Percentiles rank a stretch among this genome's conserved stretches.
Conservation (phyloP, 2,329 filamentous ascomycete genomes). For the Sphaerulina vaccinii region DNA sequence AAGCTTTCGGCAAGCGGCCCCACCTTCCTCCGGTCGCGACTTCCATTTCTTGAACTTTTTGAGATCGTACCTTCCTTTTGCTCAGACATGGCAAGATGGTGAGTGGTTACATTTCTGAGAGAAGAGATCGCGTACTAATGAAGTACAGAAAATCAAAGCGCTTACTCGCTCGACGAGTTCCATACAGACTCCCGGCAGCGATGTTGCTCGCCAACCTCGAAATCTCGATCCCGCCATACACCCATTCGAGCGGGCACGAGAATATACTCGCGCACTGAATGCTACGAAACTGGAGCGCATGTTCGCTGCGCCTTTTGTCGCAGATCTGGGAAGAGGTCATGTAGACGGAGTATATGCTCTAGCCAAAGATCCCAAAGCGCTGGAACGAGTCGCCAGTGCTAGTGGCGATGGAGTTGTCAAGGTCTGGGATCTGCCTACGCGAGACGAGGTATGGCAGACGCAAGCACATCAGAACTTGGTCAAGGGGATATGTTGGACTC, state of each 20-base stretch:
- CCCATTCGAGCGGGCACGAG: conserved; percentile 85
- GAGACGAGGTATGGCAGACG: conserved; percentile 72
- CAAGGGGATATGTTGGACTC: conserved; percentile 86
- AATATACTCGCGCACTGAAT: conserved; percentile 76
- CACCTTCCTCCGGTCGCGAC: conserved; percentile 3
- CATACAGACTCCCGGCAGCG: conserved; percentile 65
- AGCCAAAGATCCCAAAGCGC: conserved; percentile 48
- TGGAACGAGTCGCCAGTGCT: conserved; percentile 65
- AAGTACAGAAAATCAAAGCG: conserved; percentile 59
- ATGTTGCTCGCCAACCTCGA: conserved; percentile 63
- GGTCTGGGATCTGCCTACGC: conserved; percentile 77
- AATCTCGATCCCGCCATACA: conserved; percentile 82
- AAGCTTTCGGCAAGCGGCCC: conserved; percentile 11
- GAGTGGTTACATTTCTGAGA: conserved; percentile 1
- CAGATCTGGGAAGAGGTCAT: conserved; percentile 83
- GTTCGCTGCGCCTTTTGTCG: conserved; percentile 82
- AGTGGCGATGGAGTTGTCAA: conserved; percentile 93
- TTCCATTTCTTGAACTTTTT: conserved; percentile 5
- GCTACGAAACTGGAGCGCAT: conserved; percentile 91
- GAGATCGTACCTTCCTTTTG: conserved; percentile 6
- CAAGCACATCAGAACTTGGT: conserved; percentile 92
- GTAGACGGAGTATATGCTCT: conserved; percentile 70
- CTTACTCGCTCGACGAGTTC: conserved; percentile 64
- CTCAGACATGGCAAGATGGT: conserved; percentile 25
- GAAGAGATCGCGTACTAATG: neutral